Conservation (phyloP, 805 yeast genomes). For the Wickerhamomyces silvicola region DNA sequence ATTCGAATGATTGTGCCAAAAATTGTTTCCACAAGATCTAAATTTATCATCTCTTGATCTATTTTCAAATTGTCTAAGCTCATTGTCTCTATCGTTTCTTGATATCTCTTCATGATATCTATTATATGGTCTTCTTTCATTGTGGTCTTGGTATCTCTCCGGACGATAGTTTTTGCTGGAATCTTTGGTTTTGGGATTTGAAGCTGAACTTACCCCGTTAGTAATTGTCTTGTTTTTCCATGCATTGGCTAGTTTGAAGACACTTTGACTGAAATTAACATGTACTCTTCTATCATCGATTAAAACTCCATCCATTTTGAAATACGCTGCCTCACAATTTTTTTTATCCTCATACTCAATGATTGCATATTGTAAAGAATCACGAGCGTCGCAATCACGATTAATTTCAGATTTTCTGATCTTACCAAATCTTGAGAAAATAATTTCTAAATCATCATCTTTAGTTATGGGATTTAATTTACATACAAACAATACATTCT, state of each 20-base stretch:
- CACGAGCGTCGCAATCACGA: slow-evolving; percentile 39
- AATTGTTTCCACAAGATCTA: too few species aligned
- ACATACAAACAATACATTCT: slow-evolving; percentile 55
- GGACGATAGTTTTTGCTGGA: too few species aligned
- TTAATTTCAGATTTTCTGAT: slow-evolving; percentile 47
- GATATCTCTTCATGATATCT: too few species aligned
- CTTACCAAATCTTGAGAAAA: slow-evolving; percentile 58
- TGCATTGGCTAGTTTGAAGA: slow-evolving; percentile 21
- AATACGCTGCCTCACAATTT: slow-evolving; percentile 57
- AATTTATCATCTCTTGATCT: too few species aligned
- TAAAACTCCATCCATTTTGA: slow-evolving; percentile 52
- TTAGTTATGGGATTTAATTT: slow-evolving; percentile 56
- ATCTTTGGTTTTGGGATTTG: background rate
- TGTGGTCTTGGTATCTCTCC: too few species aligned
- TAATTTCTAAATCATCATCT: slow-evolving; percentile 46
- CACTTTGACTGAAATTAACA: slow-evolving; percentile 64
- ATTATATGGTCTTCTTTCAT: too few species aligned
- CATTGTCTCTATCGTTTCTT: too few species aligned
- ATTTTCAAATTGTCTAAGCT: too few species aligned
- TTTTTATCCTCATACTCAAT: slow-evolving; percentile 44
- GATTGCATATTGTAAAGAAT: slow-evolving; percentile 56
- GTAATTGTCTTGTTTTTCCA: slow-evolving; percentile 19
- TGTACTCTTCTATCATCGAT: slow-evolving; percentile 60
- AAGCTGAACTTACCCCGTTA: slow-evolving; percentile 1
- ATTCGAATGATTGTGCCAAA: too few species aligned